Conservation (phyloP, 495 filamentous ascomycete genomes). For the Daldinia vernicosa region DNA sequence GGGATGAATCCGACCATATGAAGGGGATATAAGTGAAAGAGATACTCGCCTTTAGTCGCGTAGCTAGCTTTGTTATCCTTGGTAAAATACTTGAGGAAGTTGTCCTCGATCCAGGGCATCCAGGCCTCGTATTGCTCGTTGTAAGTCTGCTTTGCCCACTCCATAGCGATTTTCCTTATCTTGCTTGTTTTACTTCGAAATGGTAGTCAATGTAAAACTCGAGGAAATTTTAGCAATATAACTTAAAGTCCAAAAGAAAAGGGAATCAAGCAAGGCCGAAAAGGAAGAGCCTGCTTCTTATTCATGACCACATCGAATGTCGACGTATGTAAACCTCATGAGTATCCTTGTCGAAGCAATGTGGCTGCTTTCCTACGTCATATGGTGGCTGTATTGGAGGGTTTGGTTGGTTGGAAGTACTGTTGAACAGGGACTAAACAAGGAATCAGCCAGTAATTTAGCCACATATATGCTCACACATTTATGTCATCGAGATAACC, state of each 20-base stretch:
- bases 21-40: neutral
- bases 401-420: slow-evolving; percentile 17
- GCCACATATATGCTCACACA: slow-evolving; percentile 22
- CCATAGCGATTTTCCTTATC: slow-evolving; percentile 39
- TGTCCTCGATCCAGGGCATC: slow-evolving; percentile 80
- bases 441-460: slow-evolving; percentile 23
- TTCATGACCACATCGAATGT: neutral
- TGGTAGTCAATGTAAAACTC: no score
- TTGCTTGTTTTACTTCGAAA: no score
- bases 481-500: slow-evolving; percentile 30
- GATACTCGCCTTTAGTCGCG: slow-evolving; percentile 61
- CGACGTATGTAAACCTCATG: neutral
- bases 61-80: slow-evolving; percentile 78
- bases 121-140: slow-evolving; percentile 73
- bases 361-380: slow-evolving; percentile 32
- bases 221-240: neutral
- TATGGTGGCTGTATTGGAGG: slow-evolving; percentile 15
- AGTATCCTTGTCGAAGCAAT: neutral
- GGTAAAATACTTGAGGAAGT: slow-evolving; percentile 73
- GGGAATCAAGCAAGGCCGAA: neutral
- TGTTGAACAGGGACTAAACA: slow-evolving; percentile 22
- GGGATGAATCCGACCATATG: neutral
- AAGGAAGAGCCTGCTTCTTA: neutral
- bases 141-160: slow-evolving; percentile 67
- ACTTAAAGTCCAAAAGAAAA: neutral